These are phyloP conservation scores for Debaryomyces sp. DNA, from an alignment of 1,139 yeast species.

Conservation along the genomic window DNA sequence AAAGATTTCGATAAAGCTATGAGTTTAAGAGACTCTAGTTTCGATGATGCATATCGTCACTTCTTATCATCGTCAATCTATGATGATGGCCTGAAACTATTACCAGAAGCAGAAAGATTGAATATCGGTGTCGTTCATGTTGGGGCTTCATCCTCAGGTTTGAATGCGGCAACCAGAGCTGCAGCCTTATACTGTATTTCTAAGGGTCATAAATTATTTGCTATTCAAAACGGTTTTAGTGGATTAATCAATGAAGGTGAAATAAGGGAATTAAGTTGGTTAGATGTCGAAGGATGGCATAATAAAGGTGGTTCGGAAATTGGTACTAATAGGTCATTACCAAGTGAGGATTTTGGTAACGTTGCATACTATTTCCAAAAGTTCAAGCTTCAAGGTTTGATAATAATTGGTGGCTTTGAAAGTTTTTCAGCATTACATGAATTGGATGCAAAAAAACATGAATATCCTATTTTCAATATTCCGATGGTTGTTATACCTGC, in stretches of 20 bases:
- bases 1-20: slow-evolving; percentile 87
- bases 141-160: slow-evolving; percentile 97
- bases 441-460: slow-evolving; percentile 67
- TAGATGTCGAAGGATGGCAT: slow-evolving; percentile 89
- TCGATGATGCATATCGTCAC: slow-evolving; percentile 74
- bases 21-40: slow-evolving; percentile 83
- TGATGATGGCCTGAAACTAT: slow-evolving; percentile 60
- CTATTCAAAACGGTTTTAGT: slow-evolving; percentile 89
- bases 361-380: slow-evolving; percentile 90
- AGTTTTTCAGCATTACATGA: slow-evolving; percentile 84
- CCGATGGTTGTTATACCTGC: slow-evolving; percentile 96
- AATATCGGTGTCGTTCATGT: slow-evolving; percentile 84
- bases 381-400: slow-evolving; percentile 79
- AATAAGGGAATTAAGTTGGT: slow-evolving; percentile 76
- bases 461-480: slow-evolving; percentile 87
- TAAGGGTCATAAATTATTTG: slow-evolving; percentile 84
- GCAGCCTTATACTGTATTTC: slow-evolving; percentile 90
- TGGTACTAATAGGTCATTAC: slow-evolving; percentile 90
- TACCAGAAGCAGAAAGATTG: slow-evolving; percentile 55
- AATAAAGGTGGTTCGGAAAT: slow-evolving; percentile 92
- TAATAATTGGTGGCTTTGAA: slow-evolving; percentile 95
- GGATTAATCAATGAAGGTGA: slow-evolving; percentile 85
- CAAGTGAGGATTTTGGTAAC: slow-evolving; percentile 81
- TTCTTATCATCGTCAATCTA: slow-evolving; percentile 70
- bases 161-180: slow-evolving; percentile 91